A percentile compares a stretch with the other conserved stretches of the same genome.
Conservation (phyloP, 2,329 filamentous ascomycete genomes). For the Ilyonectria sp. region DNA sequence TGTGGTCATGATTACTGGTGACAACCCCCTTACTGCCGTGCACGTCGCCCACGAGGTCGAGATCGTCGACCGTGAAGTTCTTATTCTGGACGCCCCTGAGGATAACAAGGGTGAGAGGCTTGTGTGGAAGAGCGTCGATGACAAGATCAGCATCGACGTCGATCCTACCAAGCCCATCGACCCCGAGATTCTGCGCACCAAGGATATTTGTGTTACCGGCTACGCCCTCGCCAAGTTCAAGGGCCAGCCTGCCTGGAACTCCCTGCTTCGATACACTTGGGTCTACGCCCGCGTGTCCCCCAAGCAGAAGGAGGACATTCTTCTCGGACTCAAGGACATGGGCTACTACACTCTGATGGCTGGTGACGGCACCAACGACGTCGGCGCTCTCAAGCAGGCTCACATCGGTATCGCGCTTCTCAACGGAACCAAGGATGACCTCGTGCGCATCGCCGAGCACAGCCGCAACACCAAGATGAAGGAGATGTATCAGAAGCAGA, state of each 20-base stretch:
- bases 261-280: conserved; percentile 91
- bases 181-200: conserved; percentile 82
- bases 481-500: conserved; percentile 98
- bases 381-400: conserved; percentile 97
- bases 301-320: conserved; percentile 98
- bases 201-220: conserved; percentile 96
- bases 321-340: conserved; percentile 95
- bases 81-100: conserved; percentile 96
- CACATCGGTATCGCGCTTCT: conserved; percentile 97
- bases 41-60: conserved; percentile 97
- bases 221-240: conserved; percentile 94
- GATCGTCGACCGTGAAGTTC: conserved; percentile 94
- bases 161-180: conserved; percentile 88
- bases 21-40: conserved; percentile 96
- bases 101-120: conserved; percentile 87
- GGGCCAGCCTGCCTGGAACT: conserved; percentile 80
- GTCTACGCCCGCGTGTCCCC: conserved; percentile 98
- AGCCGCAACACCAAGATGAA: conserved; percentile 97
- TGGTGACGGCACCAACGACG: conserved; percentile 98
- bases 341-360: conserved; percentile 99
- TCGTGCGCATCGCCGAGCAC: conserved; percentile 93
- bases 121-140: conserved; percentile 96
- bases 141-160: conserved; percentile 87
- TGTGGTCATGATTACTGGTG: conserved; percentile 99
- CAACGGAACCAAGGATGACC: conserved; percentile 93